Evolutionary conservation across 2,329 filamentous ascomycete species (phyloP).

Genomic region (Stenocarpella maydis): DNA sequence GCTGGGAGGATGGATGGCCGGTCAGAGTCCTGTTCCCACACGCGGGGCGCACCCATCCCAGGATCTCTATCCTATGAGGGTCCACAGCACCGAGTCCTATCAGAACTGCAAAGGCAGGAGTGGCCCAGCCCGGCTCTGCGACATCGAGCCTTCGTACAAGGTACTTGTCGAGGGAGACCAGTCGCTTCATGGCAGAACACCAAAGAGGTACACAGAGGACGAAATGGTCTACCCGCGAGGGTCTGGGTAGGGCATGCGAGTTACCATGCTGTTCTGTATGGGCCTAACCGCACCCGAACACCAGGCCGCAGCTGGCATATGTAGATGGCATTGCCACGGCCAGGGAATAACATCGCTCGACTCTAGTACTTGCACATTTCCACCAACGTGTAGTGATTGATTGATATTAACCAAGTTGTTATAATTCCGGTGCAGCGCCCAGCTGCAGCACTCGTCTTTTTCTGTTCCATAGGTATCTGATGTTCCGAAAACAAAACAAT

Average conservation of each 20-base stretch:
- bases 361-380: neutral
- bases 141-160: too few species aligned
- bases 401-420: conserved; percentile 26
- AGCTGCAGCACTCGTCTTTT: conserved; percentile 29
- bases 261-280: neutral
- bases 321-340: neutral
- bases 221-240: neutral
- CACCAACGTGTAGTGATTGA: neutral
- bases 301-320: neutral
- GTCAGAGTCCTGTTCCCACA: neutral
- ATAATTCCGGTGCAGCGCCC: conserved; percentile 22
- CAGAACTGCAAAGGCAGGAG: neutral
- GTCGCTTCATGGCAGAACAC: neutral
- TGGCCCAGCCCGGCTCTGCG: too few species aligned
- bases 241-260: neutral
- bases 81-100: neutral
- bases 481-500: conserved; percentile 27
- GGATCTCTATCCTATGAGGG: too few species aligned
- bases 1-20: neutral
- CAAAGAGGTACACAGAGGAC: neutral
- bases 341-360: neutral
- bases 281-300: neutral
- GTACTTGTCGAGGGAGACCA: too few species aligned
- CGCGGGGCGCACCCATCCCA: too few species aligned
- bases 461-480: conserved; percentile 37